Percentiles rank a stretch among this genome's conserved stretches.
These are phyloP conservation scores for Oryza meyeriana DNA, from an alignment of 176 grass and related monocot species.

Conservation along the genomic window DNA sequence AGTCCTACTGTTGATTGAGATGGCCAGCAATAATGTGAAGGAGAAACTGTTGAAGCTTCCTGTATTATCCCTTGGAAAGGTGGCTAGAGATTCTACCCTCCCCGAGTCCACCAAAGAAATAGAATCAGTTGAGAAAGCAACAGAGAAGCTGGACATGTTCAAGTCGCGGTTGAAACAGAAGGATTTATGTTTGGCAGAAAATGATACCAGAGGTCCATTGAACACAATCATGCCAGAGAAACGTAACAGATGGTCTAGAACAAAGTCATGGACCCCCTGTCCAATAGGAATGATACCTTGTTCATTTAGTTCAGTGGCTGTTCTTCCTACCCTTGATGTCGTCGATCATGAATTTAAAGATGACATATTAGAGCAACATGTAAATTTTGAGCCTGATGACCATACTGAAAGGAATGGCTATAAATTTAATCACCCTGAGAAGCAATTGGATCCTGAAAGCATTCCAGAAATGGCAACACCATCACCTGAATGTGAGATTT, in stretches of 20 bases:
- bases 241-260: conserved; percentile 49
- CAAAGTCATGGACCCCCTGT: conserved; percentile 74
- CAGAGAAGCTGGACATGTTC: conserved; percentile 47
- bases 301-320: conserved; percentile 81
- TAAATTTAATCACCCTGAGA: conserved; percentile 6
- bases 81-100: conserved; percentile 29
- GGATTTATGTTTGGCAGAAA: not conserved
- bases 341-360: not conserved
- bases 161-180: conserved; percentile 38
- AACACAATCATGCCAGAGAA: conserved; percentile 29
- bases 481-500: conserved; percentile 20
- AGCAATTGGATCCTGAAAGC: conserved; percentile 20
- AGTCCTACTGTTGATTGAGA: conserved; percentile 55
- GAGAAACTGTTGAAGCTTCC: conserved; percentile 68
- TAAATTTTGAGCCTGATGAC: conserved; percentile 18
- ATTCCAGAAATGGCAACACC: conserved; percentile 37
- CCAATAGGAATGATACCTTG: conserved; percentile 84
- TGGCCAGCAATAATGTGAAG: conserved; percentile 45
- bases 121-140: conserved; percentile 42
- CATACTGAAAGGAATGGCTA: conserved; percentile 25
- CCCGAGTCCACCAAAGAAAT: conserved; percentile 35
- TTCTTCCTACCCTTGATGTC: conserved; percentile 63
- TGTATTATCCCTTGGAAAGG: conserved; percentile 25
- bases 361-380: conserved; percentile 16
- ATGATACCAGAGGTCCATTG: not conserved